Conservation (phyloP, 345 rosid genomes). For the Bruguiera gymnorhiza region DNA sequence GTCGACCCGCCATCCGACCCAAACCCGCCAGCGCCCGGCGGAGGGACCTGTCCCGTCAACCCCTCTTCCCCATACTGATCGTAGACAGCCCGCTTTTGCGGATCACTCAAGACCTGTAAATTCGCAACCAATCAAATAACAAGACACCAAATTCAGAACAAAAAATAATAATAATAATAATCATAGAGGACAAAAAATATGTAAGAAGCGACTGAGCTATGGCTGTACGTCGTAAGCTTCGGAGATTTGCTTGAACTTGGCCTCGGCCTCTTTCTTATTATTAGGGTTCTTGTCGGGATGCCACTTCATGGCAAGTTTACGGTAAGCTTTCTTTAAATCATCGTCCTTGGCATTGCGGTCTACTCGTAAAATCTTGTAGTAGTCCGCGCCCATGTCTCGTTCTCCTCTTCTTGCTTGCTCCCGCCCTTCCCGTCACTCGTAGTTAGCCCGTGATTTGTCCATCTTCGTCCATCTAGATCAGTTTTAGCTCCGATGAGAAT, state of each 20-base stretch:
- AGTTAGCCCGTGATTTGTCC: neutral
- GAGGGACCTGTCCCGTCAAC: slow-evolving; percentile 67
- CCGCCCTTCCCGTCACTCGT: neutral
- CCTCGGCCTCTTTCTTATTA: slow-evolving; percentile 77
- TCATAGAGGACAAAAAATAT: neutral
- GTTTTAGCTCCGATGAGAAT: too few relatives aligned
- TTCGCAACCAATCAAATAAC: too few relatives aligned
- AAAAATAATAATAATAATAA: neutral
- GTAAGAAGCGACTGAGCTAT: neutral
- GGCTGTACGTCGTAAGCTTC: slow-evolving; percentile 82
- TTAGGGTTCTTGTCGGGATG: slow-evolving; percentile 92
- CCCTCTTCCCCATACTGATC: slow-evolving; percentile 95
- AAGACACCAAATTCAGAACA: neutral
- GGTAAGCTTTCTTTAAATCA: slow-evolving; percentile 82
- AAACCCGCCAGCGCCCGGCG: slow-evolving; percentile 64
- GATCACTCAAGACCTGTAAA: slow-evolving; percentile 72
- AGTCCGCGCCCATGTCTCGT: slow-evolving; percentile 67
- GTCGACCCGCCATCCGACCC: slow-evolving; percentile 41
- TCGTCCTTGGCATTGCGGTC: slow-evolving; percentile 72
- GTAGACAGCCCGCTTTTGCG: slow-evolving; percentile 70
- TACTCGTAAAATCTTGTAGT: slow-evolving; percentile 71
- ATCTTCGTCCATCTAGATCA: too few relatives aligned
- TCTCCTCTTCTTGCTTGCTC: neutral
- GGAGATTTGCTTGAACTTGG: slow-evolving; percentile 90
- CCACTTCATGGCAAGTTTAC: slow-evolving; percentile 93